Evolutionary conservation across 208 protist species (phyloP).

Genomic region (Phytomonas sp.): DNA sequence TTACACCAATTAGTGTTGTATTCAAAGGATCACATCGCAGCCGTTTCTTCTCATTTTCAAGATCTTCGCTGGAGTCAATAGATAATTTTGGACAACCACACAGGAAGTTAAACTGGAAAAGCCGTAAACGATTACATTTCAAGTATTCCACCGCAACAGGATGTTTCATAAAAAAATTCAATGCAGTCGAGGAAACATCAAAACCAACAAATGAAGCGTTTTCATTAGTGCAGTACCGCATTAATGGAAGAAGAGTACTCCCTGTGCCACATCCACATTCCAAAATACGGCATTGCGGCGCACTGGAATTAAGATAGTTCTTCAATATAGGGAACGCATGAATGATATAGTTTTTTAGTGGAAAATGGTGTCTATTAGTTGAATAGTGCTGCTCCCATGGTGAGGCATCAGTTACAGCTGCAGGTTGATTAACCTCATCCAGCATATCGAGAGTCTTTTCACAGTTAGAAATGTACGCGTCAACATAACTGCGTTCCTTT

Average conservation of each 20-base stretch:
- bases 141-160: slow-evolving; percentile 26
- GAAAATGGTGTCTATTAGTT: slow-evolving; percentile 54
- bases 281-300: slow-evolving; percentile 20
- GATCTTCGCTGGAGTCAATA: not conserved
- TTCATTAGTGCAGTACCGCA: slow-evolving; percentile 32
- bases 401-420: slow-evolving; percentile 6
- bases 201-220: slow-evolving; percentile 51
- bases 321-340: slow-evolving; percentile 59
- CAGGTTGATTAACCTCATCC: not conserved
- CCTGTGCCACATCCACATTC: slow-evolving; percentile 73
- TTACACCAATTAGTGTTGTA: slow-evolving; percentile 13
- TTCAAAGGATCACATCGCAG: slow-evolving; percentile 11
- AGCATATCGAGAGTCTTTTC: not conserved
- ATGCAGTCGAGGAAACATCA: slow-evolving; percentile 43
- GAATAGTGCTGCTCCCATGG: slow-evolving; percentile 52
- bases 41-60: slow-evolving; percentile 14
- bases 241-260: slow-evolving; percentile 62
- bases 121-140: slow-evolving; percentile 11
- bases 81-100: not conserved
- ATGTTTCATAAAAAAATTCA: slow-evolving; percentile 34
- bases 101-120: slow-evolving; percentile 38
- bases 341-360: slow-evolving; percentile 75
- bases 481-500: slow-evolving; percentile 18
- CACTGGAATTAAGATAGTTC: slow-evolving; percentile 15
- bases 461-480: slow-evolving; percentile 22